Evolutionary conservation across 371 early-diverging fungal species (phyloP).

Genomic region (Blastocladiella emersonii): DNA sequence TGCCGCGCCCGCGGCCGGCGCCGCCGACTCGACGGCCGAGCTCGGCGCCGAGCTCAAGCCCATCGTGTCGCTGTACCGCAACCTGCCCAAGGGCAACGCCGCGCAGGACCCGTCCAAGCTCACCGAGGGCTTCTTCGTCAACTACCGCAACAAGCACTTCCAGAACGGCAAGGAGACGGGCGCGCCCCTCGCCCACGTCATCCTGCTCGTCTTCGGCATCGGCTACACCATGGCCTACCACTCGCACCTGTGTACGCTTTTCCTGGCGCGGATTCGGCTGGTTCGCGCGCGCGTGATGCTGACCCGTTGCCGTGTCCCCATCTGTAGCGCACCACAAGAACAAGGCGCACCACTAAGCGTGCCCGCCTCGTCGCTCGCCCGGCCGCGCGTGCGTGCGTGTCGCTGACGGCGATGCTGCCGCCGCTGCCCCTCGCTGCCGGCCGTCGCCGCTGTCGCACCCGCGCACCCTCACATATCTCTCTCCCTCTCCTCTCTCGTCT

Average conservation of each 20-base stretch:
- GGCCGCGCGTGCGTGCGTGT: too few species aligned
- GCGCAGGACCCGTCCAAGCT: neutral
- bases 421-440: too few species aligned
- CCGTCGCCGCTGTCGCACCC: too few species aligned
- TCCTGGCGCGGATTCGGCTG: neutral
- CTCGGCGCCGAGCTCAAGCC: slow-evolving; percentile 2
- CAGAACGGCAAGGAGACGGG: slow-evolving; percentile 5
- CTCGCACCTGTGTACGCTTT: slow-evolving; percentile 6
- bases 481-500: too few species aligned
- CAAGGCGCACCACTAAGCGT: slow-evolving; percentile 3
- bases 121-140: slow-evolving; percentile 2
- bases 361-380: neutral
- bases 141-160: slow-evolving; percentile 6
- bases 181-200: slow-evolving; percentile 4
- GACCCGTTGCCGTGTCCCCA: too few species aligned
- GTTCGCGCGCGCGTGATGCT: too few species aligned
- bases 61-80: slow-evolving; percentile 4
- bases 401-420: too few species aligned
- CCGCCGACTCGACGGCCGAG: neutral
- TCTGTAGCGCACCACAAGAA: slow-evolving; percentile 1
- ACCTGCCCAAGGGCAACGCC: slow-evolving; percentile 7
- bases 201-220: slow-evolving; percentile 4
- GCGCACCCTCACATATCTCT: too few species aligned
- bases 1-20: neutral
- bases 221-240: slow-evolving; percentile 8